Base-by-base conservation (phyloP, 2,329 filamentous ascomycete genomes). In the Neofusicoccum sp. region DNA sequence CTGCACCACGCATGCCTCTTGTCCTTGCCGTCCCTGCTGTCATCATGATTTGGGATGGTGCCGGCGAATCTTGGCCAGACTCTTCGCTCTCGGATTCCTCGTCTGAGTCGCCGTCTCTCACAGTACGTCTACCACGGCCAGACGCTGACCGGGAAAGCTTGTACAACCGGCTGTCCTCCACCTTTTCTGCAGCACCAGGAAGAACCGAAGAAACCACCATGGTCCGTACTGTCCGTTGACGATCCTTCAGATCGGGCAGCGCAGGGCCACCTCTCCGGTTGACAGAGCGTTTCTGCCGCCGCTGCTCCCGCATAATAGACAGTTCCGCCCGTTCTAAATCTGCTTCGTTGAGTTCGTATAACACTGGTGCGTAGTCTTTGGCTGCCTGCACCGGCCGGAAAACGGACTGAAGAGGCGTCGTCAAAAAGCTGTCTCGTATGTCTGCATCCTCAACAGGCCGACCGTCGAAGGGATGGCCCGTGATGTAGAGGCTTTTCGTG, bases 31-130 rank as follows among this genome's bases (percentile, higher is more conserved):
- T 97, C 49, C 92, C 92, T 67, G 82, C 82, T 54, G 77, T 71
- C 22, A 22, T 22, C 39, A 86, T 82, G 49, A 93, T 79, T 66
- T 90, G 86, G 6, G 89, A 87, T 41, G 80, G 79, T 43, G 90
- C 90, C 2, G 93, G 93, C n/a, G 93, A 97, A 64, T 96, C 93
- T 16, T 90, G 87, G 1, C 84, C 87, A 0, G 92, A 96, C 64
- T 96, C 92, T 63, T 97, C 94, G 73, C 92, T 96, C 33, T 97
- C 93, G 54, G 94, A 92, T 1, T 95, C 94, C 61, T 97, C 94
- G 0, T 92, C 96, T 62, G 95, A 91, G 64, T 91, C 90, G 12
- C 79, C 82, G 67, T 88, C 86, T 76, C 66, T 83, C 36, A 86
- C 85, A 22, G 89, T 84, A 59, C 90, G 87, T 58, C 79, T 72